Conservation (phyloP, 1,139 yeast genomes). For the Pichia sp. region DNA sequence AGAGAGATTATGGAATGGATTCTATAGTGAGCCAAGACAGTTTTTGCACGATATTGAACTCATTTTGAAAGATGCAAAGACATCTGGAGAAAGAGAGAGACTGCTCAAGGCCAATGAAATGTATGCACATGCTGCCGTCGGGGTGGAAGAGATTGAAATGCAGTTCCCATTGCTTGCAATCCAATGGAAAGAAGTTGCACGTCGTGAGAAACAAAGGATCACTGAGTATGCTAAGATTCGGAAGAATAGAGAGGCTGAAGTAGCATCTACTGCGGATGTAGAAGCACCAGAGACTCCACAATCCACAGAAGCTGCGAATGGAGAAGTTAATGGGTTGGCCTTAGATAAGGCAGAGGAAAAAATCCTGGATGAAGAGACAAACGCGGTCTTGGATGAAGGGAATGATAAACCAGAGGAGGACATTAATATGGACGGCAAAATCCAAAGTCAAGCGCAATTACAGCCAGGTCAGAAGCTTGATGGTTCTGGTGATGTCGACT, state of each 20-base stretch:
- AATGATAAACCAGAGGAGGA: not conserved
- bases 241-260: slow-evolving; percentile 1
- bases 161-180: slow-evolving; percentile 55
- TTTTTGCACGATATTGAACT: slow-evolving; percentile 76
- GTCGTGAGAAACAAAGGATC: slow-evolving; percentile 57
- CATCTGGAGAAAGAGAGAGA: slow-evolving; percentile 77
- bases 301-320: not conserved
- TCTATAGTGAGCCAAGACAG: slow-evolving; percentile 87
- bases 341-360: not conserved
- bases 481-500: slow-evolving; percentile 4
- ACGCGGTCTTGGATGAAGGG: slow-evolving; percentile 1
- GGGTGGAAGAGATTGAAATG: slow-evolving; percentile 79
- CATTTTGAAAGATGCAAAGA: slow-evolving; percentile 73
- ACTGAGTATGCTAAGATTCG: slow-evolving; percentile 28
- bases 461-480: slow-evolving; percentile 8
- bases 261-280: not conserved
- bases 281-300: not conserved
- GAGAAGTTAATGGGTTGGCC: not conserved
- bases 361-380: slow-evolving; percentile 2
- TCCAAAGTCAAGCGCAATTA: slow-evolving; percentile 14
- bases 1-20: slow-evolving; percentile 96
- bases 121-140: slow-evolving; percentile 95
- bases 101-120: slow-evolving; percentile 87
- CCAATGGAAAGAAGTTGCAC: slow-evolving; percentile 70
- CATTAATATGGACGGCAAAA: slow-evolving; percentile 9